Base-by-base conservation (phyloP, 768 basidiomycete genomes). In the Panaeolus papilionaceus region DNA sequence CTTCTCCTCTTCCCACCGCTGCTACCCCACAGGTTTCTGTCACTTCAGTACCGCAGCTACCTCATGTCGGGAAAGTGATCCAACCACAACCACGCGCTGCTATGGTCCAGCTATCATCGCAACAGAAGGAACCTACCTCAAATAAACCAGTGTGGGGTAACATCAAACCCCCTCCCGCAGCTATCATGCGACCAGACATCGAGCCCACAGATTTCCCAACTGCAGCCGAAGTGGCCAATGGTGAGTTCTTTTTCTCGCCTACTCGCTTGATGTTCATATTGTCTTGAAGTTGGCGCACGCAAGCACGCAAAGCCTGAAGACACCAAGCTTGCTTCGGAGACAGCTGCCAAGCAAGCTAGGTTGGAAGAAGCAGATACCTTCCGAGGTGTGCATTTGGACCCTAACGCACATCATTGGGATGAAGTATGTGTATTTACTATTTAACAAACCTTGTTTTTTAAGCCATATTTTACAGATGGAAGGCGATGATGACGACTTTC, bases 401-500 rank as follows among this genome's bases (percentile, higher is more conserved):
- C 96, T 62, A 96, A 96, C 72, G 89, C 93, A 3, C 93, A 95
- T 75, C 96, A 98, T 75, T 99, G 98, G 98, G 98, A 98, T 72
- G 96, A 98, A 86, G 96, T 98, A 70, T 69, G 92, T 79, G 45
- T 40, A 61, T 68, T 71, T 68, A 18, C 23, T 66, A 40, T 61
- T 26, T 33, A 61, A 38, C 11, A 64, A 39, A 54, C 16, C 67
- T 40, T 20, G n/a, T 33, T 51, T 70, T 8, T 67, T 54, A 58
- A 42, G 8, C 65, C 65, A 73, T 49, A 66, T 65, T 10, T 61
- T 67, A 33, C 73, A 94, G 92, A 92, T 94, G 86, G 92, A 92
- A 78, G 94, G 95, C 78, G 96, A 97, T 69, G 93, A 96, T 67
- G 92, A 95, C 75, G 92, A 95, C 73, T 96, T 95, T 73, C 80